Percentiles rank a stretch among this genome's conserved stretches.
These are phyloP conservation scores for Prunus mume DNA, from an alignment of 306 rosid genomes.

Conservation along the genomic window DNA sequence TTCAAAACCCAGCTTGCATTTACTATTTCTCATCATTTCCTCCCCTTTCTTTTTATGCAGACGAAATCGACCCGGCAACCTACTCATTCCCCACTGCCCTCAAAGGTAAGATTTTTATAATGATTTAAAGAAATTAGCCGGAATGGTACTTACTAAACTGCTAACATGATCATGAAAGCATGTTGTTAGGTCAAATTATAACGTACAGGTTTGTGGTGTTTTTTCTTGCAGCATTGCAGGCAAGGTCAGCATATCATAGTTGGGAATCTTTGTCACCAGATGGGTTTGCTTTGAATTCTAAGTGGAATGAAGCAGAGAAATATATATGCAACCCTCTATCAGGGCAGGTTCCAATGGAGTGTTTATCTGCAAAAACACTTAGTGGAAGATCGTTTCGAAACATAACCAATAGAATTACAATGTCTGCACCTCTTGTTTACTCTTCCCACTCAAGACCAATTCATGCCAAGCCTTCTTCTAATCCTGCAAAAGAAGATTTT, in stretches of 20 bases:
- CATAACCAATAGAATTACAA: constrained; percentile 52
- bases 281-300: constrained; percentile 86
- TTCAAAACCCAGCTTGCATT: background rate
- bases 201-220: background rate
- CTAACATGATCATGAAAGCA: background rate
- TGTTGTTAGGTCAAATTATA: background rate
- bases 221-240: constrained; percentile 71
- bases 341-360: constrained; percentile 89
- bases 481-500: constrained; percentile 36
- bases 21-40: constrained; percentile 6
- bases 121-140: background rate
- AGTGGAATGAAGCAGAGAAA: constrained; percentile 97
- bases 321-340: constrained; percentile 92
- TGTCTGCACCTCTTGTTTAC: constrained; percentile 70
- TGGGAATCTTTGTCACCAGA: constrained; percentile 86
- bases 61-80: constrained; percentile 91
- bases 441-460: constrained; percentile 40
- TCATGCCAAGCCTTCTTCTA: constrained; percentile 43
- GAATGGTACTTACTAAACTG: background rate
- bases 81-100: constrained; percentile 87
- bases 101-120: constrained; percentile 44
- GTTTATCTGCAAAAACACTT: constrained; percentile 88
- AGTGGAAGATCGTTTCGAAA: constrained; percentile 79
- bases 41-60: constrained; percentile 38
- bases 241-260: constrained; percentile 53